These are phyloP conservation scores for Alternaria triticina DNA, from an alignment of 2,329 filamentous ascomycete species.

Conservation along the genomic window DNA sequence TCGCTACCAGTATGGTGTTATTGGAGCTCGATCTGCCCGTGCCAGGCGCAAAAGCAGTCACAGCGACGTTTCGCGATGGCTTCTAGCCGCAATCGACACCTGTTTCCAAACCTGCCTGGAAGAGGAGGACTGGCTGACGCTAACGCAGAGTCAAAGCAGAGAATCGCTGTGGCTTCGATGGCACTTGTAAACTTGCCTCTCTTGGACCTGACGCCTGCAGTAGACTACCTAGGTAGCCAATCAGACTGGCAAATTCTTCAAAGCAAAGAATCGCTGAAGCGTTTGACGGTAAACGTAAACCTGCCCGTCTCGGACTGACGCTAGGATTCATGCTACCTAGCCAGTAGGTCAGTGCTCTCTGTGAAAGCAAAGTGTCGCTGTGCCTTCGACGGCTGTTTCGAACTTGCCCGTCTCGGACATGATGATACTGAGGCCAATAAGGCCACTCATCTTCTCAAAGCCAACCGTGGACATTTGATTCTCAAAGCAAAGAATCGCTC, in stretches of 20 bases:
- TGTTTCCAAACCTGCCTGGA: background rate
- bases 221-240: background rate
- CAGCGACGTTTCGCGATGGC: background rate
- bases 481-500: background rate
- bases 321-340: too few species aligned
- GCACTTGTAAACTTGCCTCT: background rate
- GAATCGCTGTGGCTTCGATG: background rate
- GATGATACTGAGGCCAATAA: background rate
- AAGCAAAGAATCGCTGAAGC: background rate
- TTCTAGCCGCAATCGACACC: background rate
- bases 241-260: fast-evolving
- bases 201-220: background rate
- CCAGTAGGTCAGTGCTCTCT: too few species aligned
- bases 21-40: background rate
- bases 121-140: background rate
- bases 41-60: background rate
- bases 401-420: background rate
- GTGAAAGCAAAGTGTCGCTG: background rate
- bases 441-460: background rate
- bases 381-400: background rate
- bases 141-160: background rate
- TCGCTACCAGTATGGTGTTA: background rate
- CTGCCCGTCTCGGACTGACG: background rate
- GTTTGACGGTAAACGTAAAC: background rate
- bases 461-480: too few species aligned